phyloP scores from a whole-genome alignment of 345 rosid species.

The Gossypium australe region DNA sequence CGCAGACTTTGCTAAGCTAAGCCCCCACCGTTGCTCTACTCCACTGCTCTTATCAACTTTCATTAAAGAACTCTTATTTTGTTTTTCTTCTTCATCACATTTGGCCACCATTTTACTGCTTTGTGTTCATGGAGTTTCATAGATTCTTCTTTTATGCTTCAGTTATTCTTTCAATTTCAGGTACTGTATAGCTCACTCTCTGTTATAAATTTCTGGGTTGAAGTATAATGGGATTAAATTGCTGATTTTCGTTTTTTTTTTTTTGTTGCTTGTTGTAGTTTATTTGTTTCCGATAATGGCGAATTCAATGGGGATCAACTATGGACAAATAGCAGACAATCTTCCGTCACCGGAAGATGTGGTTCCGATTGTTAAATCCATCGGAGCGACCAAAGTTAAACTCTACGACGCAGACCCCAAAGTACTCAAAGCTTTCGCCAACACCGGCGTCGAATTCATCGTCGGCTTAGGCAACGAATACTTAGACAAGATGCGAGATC shows the following conservation, averaged over 20 bases:
- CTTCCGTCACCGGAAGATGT: conserved; percentile 75
- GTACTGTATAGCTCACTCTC: conserved; percentile 12
- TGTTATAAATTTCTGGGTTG: neutral
- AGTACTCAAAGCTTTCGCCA: conserved; percentile 74
- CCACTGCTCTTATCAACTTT: neutral
- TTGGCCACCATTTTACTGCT: neutral
- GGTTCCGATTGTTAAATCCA: conserved; percentile 69
- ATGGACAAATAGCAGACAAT: conserved; percentile 88
- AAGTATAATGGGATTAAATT: neutral
- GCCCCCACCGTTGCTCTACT: neutral
- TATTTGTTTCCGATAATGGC: conserved; percentile 27
- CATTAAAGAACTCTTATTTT: too few species aligned
- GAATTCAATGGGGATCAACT: conserved; percentile 70
- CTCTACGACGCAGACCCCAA: conserved; percentile 81
- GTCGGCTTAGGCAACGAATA: conserved; percentile 75
- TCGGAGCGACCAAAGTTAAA: conserved; percentile 76
- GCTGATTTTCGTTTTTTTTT: neutral
- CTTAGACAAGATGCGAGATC: conserved; percentile 60
- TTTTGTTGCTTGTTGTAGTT: neutral
- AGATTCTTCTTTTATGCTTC: conserved; percentile 16
- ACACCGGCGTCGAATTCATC: conserved; percentile 68
- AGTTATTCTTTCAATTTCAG: conserved; percentile 33
- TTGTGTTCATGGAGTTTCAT: conserved; percentile 12
- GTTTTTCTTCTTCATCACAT: too few species aligned
- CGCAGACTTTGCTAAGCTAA: too few species aligned